Base-by-base conservation (phyloP, 169 alveolate genomes). In the Gregarina niphandrodes region DNA sequence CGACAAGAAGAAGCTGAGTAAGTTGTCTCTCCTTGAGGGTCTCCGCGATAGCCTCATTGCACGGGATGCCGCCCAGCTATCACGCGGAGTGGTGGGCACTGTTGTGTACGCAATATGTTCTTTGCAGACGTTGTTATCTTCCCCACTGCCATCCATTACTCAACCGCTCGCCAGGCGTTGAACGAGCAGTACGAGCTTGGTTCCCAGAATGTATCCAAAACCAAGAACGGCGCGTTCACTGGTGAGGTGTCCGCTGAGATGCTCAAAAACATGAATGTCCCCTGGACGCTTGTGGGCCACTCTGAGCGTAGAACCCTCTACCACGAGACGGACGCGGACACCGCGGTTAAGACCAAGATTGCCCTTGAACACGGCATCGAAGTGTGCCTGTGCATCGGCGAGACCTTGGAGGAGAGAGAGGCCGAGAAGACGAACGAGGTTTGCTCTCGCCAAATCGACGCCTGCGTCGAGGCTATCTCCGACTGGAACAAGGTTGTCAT, bases 241-340 rank as follows among this genome's bases (percentile, higher is more conserved):
- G 99, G 99, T 9, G 98, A 91, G 61, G 24, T 45, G 29, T 58
- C 86, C 41, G 87, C 84, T 11, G 86, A 80, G 26, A 82, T 82
- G 68, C 64, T 87, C 9, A 61, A 61, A 37, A 95, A 85, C 53
- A 45, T 80, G 34, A 92, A 86, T 7, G 48, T 87, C 20, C 58
- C 72, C 26, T 91, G 96, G 93, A 73, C 85, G 17, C 63, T 92
- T 37, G 57, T 87, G 24, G 98, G 97, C 9, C 97, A 92, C 67
- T 81, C 95, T 13, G 98, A 92, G 59, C 82, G 98, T 39, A 75
- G 97, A 49, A 64, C 73, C 47, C 66, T 60, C 45, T 87, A 78
- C 57, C 68, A 75, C 26, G 98, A 92, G 67, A 67, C 87, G 12
- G 87, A 83, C 57, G 85, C 66, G 43, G 75, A 72, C 40, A 90